Percentiles rank a stretch among this genome's conserved stretches.
Evolutionary conservation across 1,139 yeast genomes (phyloP).

Genomic region (Oligophagozyma castellii): DNA sequence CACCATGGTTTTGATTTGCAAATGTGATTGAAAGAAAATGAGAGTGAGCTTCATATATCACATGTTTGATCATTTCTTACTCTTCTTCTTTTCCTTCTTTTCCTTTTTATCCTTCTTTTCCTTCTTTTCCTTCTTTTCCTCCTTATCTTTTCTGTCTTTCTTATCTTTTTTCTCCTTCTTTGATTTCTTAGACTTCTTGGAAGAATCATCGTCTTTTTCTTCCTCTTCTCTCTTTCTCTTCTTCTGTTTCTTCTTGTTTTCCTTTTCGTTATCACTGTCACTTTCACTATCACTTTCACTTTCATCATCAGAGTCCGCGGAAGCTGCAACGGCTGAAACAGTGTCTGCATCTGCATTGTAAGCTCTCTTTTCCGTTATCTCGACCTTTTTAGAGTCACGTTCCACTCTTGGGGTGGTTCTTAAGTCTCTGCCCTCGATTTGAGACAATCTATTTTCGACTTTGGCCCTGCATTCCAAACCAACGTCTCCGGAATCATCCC

Average conservation of each 20-base stretch:
- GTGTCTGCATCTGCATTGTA: constrained; percentile 94
- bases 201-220: constrained; percentile 32
- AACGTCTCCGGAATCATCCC: constrained; percentile 88
- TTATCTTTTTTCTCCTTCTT: constrained; percentile 30
- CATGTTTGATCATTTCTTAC: too few species aligned
- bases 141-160: constrained; percentile 31
- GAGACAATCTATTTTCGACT: constrained; percentile 89
- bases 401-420: constrained; percentile 68
- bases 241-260: constrained; percentile 29
- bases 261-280: constrained; percentile 25
- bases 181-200: constrained; percentile 29
- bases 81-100: too few species aligned
- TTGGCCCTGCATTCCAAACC: constrained; percentile 87
- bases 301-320: constrained; percentile 24
- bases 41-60: too few species aligned
- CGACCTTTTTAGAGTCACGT: constrained; percentile 72
- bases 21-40: too few species aligned
- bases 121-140: constrained; percentile 35
- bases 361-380: constrained; percentile 68
- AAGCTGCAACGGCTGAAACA: constrained; percentile 29
- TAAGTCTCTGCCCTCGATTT: constrained; percentile 87
- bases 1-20: too few species aligned
- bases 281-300: constrained; percentile 27
- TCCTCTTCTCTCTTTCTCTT: constrained; percentile 24
- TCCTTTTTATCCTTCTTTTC: constrained; percentile 24